Evolutionary conservation across 2,329 filamentous ascomycete genomes (phyloP).

Genomic region (Fusarium robinianum): DNA sequence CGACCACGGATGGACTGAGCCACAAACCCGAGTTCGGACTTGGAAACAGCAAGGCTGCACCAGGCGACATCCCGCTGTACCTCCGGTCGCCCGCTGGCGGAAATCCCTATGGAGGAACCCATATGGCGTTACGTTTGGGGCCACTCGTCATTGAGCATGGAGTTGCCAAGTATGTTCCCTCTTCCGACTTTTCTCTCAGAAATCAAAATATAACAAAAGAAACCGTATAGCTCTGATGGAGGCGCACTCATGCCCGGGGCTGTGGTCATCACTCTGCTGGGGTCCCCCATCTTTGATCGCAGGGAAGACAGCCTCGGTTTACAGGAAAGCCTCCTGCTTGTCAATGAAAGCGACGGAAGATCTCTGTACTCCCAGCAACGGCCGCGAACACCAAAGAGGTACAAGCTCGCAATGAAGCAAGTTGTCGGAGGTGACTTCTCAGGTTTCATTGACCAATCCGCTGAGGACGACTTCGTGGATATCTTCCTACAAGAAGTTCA

Average conservation of each 20-base stretch:
- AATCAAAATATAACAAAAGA: neutral
- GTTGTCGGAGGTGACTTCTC: conserved; percentile 45
- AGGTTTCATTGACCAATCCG: conserved; percentile 28
- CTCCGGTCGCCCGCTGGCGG: conserved; percentile 34
- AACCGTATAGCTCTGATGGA: conserved; percentile 21
- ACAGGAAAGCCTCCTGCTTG: conserved; percentile 28
- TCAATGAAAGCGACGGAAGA: conserved; percentile 24
- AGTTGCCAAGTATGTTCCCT: conserved; percentile 39
- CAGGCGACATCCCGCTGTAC: conserved; percentile 37
- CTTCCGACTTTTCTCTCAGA: too few species aligned
- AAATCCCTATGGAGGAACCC: conserved; percentile 42
- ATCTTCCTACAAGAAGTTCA: conserved; percentile 33
- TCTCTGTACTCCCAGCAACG: conserved; percentile 23
- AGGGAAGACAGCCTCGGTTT: too few species aligned
- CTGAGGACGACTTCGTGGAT: conserved; percentile 37
- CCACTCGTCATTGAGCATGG: conserved; percentile 47
- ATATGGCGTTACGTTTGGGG: conserved; percentile 45
- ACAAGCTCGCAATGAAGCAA: conserved; percentile 47
- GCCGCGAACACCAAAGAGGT: conserved; percentile 36
- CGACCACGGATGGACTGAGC: too few species aligned
- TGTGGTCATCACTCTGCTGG: too few species aligned
- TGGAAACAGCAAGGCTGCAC: conserved; percentile 15
- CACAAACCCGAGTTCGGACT: conserved; percentile 34
- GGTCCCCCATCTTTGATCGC: too few species aligned
- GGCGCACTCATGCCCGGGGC: conserved; percentile 36